Evolutionary conservation across 2,329 filamentous ascomycete species (phyloP), one percentile per base, ranked within the genome.

Genomic region (Colletotrichum sp.): DNA sequence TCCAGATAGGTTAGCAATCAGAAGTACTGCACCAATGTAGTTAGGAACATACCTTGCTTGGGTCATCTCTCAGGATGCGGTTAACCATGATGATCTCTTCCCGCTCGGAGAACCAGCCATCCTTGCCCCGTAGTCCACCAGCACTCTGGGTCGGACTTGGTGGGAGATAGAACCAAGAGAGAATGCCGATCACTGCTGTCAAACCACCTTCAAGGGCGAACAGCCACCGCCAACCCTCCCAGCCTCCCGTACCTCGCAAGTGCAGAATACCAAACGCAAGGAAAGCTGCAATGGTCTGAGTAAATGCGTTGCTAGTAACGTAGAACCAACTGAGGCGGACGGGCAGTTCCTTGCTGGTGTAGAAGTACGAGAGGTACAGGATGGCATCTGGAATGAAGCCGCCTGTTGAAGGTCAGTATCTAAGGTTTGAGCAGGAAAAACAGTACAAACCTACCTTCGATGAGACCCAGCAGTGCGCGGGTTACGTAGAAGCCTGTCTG

Each of bases 291-390:
- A 90, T 80, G 59, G 91, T 89, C 14, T 86, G 83, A 0, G 89
- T 89, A 0, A 84, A 58, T 5, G 32, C 83, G 61, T 88, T 86
- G 36, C 92, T 92, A 0, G 91, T 87, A 1, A 89, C 89, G 92
- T 92, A 94, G 83, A 94, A 94, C 82, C 88, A 93, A 71, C 90
- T 90, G 24, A 94, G 84, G 0, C 93, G 88, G 36, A 89, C 88
- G 0, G 93, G 92, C 0, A 95, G 85, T 80, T 95, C 93, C 70
- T 87, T 87, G 3, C 89, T 90, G 28, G 89, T 94, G 84, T 94
- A 95, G 84, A 92, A 95, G 82, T 94, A 95, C 12, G 89, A 91
- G 6, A 94, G 85, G 18, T 77, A 77, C 1, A 77, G 24, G 24
- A 77, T 73, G n/a, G 73, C 73, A 74, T 92, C 91, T 0, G 80